Percentiles rank a stretch among this genome's conserved stretches.
phyloP scores from a whole-genome alignment of 495 filamentous ascomycete species.

The Aspergillus bridgeri region DNA sequence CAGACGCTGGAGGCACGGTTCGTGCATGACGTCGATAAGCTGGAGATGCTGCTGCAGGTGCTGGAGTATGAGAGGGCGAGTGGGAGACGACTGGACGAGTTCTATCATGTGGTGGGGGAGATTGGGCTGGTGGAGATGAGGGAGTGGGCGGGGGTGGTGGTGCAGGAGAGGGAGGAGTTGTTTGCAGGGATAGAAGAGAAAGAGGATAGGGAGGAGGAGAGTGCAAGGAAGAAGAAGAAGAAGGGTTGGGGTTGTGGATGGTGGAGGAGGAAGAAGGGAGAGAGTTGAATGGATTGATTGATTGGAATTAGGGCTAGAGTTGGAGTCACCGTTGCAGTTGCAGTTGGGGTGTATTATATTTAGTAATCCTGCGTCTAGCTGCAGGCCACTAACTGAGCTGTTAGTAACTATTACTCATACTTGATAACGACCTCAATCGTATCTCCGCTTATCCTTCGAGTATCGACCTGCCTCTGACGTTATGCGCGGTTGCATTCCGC shows the following conservation, averaged over 20 bases:
- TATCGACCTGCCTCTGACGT: too few relatives aligned
- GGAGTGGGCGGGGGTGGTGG: constrained; percentile 67
- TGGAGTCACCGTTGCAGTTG: too few relatives aligned
- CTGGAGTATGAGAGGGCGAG: constrained; percentile 82
- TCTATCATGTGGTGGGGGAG: constrained; percentile 63
- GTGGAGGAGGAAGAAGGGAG: not conserved
- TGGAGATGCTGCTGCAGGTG: constrained; percentile 88
- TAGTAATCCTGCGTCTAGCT: too few relatives aligned
- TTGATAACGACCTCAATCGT: too few relatives aligned
- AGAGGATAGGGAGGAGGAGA: not conserved
- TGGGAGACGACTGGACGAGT: constrained; percentile 74
- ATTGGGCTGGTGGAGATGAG: constrained; percentile 71
- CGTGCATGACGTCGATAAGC: constrained; percentile 95
- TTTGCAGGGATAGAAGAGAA: not conserved
- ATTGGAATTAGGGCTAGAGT: not conserved
- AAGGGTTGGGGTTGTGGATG: not conserved
- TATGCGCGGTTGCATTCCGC: too few relatives aligned
- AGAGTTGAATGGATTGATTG: too few relatives aligned
- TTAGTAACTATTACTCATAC: too few relatives aligned
- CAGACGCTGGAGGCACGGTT: constrained; percentile 74
- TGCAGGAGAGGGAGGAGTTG: constrained; percentile 68
- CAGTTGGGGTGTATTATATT: too few relatives aligned
- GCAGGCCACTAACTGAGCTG: too few relatives aligned
- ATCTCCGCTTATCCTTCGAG: too few relatives aligned
- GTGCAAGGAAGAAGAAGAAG: too few relatives aligned